Evolutionary conservation across 805 yeast genomes (phyloP).

Genomic region (Wickerhamiella musiphila): DNA sequence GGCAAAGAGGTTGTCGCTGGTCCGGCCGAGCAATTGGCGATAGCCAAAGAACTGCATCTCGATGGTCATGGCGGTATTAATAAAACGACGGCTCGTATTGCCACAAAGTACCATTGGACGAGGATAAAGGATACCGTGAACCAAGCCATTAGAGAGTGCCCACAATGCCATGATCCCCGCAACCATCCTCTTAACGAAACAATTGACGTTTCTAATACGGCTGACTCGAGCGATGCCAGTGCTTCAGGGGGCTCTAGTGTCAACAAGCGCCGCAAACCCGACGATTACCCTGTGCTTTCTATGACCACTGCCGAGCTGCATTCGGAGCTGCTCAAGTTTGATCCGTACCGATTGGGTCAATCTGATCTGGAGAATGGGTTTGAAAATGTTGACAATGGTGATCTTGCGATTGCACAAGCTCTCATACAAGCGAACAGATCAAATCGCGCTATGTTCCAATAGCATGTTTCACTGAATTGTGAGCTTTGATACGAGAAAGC

Average conservation of each 20-base stretch:
- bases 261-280: neutral
- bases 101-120: conserved; percentile 80
- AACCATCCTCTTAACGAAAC: too few relatives aligned
- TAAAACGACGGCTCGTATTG: conserved; percentile 59
- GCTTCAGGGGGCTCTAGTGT: neutral
- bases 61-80: conserved; percentile 73
- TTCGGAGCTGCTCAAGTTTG: conserved; percentile 1
- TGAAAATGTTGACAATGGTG: conserved; percentile 30
- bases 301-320: conserved; percentile 1
- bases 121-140: conserved; percentile 78
- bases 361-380: conserved; percentile 42
- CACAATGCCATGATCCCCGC: conserved; percentile 31
- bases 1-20: conserved; percentile 75
- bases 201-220: too few relatives aligned
- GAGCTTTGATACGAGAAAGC: too few relatives aligned
- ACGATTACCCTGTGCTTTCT: neutral
- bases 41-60: conserved; percentile 52
- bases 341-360: conserved; percentile 21
- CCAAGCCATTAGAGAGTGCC: conserved; percentile 58
- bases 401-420: conserved; percentile 49
- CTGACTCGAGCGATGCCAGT: neutral
- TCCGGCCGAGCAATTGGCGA: conserved; percentile 52
- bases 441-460: too few relatives aligned
- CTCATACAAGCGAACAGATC: conserved; percentile 42
- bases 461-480: too few relatives aligned